A percentile compares a stretch with the other conserved stretches of the same genome.
Conservation (phyloP, 1,139 yeast species). For the Yamadazyma dushanensis region DNA sequence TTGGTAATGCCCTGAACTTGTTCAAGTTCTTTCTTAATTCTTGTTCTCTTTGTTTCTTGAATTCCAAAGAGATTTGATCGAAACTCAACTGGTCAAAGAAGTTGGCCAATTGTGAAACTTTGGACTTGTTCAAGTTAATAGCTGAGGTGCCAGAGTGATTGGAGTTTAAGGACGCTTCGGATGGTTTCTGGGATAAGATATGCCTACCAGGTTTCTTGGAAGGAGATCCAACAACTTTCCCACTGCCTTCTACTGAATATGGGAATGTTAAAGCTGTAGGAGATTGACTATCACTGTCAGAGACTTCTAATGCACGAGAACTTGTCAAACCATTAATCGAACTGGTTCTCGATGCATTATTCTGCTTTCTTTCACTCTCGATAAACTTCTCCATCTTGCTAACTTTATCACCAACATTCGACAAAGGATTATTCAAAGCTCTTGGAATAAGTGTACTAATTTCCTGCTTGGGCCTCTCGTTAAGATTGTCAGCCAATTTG, state of each 20-base stretch:
- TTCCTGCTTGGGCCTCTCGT: constrained; percentile 18
- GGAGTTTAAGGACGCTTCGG: constrained; percentile 16
- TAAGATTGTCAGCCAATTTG: constrained; percentile 10
- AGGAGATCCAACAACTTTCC: constrained; percentile 4
- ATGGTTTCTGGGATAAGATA: constrained; percentile 14
- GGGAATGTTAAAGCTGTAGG: neutral
- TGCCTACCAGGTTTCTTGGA: constrained; percentile 5
- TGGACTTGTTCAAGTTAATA: constrained; percentile 12
- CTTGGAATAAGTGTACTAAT: constrained; percentile 26
- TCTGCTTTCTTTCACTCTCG: constrained; percentile 10
- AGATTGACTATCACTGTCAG: neutral
- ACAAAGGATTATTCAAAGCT: constrained; percentile 18
- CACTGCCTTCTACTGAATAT: neutral
- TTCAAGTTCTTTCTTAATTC: constrained; percentile 65
- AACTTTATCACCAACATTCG: constrained; percentile 23
- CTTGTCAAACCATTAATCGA: constrained; percentile 4
- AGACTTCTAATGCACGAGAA: neutral
- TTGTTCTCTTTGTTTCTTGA: constrained; percentile 80
- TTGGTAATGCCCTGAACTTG: constrained; percentile 72
- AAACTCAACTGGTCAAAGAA: constrained; percentile 77
- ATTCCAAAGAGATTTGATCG: constrained; percentile 80
- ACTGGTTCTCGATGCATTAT: constrained; percentile 1
- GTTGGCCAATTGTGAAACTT: constrained; percentile 63
- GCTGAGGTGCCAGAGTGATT: constrained; percentile 4
- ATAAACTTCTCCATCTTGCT: constrained; percentile 28